A percentile compares a stretch with the other conserved stretches of the same genome.
Conservation (phyloP, 352 stramenopile species). For the Plasmopara halstedii region DNA sequence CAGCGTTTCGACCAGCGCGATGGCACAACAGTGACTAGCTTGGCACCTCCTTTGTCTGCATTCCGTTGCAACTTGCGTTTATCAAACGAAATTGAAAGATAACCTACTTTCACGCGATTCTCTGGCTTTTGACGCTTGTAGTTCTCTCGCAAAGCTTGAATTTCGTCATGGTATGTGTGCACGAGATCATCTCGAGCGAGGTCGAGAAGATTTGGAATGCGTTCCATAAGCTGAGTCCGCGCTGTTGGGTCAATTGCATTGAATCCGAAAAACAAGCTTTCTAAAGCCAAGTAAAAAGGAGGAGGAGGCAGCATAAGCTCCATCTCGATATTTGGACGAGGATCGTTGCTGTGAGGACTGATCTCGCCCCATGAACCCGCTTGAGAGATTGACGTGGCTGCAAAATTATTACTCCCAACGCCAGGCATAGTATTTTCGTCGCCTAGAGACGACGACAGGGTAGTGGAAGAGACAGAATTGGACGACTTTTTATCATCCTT, state of each 20-base stretch:
- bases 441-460: constrained; percentile 2
- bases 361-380: constrained; percentile 5
- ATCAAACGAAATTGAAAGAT: constrained; percentile 68
- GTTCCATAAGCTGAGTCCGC: constrained; percentile 57
- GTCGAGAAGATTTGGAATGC: constrained; percentile 59
- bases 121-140: constrained; percentile 75
- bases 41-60: constrained; percentile 35
- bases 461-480: constrained; percentile 1
- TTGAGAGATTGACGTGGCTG: constrained; percentile 4
- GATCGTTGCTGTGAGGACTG: constrained; percentile 7
- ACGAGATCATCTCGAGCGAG: constrained; percentile 69
- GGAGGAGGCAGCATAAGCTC: constrained; percentile 30
- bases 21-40: constrained; percentile 45
- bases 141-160: constrained; percentile 72
- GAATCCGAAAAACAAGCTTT: constrained; percentile 73
- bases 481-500: constrained; percentile 25
- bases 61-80: constrained; percentile 52
- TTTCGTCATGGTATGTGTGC: constrained; percentile 82
- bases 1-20: constrained; percentile 80
- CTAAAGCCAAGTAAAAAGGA: constrained; percentile 50
- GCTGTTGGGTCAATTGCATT: constrained; percentile 49
- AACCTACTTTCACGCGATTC: constrained; percentile 74
- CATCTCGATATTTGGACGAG: constrained; percentile 6
- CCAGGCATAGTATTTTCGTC: constrained; percentile 9
- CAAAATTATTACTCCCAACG: constrained; percentile 6